Base-by-base conservation (phyloP, 768 basidiomycete species). In the Amanita muscaria region DNA sequence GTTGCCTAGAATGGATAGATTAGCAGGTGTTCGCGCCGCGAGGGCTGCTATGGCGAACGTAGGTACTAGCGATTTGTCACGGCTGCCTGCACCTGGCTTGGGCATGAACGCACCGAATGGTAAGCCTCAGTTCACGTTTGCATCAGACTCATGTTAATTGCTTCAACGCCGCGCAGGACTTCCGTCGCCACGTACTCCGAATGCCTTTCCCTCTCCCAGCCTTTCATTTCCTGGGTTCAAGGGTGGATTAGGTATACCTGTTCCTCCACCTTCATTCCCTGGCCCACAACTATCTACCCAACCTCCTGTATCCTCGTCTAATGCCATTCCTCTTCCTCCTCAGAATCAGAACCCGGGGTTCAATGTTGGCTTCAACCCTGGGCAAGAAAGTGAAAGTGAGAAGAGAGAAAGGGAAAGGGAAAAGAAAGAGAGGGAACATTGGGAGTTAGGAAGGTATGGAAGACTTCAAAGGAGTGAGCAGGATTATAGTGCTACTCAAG, bases 371-470 rank as follows among this genome's bases (percentile, higher is more conserved):
- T 29, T 12, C 27, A 29, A 29, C 12, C 27, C 7, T 29, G 27
- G 27, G 27, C 6, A 12, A 12, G 27, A 18, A 4, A 18, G n/a
- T 36, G 34, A 19, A 18, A 18, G 14, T 9, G 27, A 29, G 31
- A 31, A 7, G 12, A 9, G 16, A 42, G 41, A 32, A 14, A 27
- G n/a, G 29, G 39, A 40, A 9, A 42, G 41, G 19, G 30, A 42
- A 19, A 42, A 21, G 19, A 42, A 22, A 30, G 41, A 42, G 3
- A 42, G 41, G 19, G 41, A 31, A n/a, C 30, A 23, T 18, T 42
- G 41, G 41, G 41, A 42, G 21, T 5, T 42, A 19, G 30, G 21
- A 14, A 42, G 41, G 31, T 42, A 42, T 42, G 41, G 41, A 8
- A 42, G 41, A 4, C 21, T 42, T 42, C 41, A 42, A 11, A 19